Evolutionary conservation across 306 rosid species (phyloP), one percentile per base, ranked within the genome.

Genomic region (Pyrus betulifolia): DNA sequence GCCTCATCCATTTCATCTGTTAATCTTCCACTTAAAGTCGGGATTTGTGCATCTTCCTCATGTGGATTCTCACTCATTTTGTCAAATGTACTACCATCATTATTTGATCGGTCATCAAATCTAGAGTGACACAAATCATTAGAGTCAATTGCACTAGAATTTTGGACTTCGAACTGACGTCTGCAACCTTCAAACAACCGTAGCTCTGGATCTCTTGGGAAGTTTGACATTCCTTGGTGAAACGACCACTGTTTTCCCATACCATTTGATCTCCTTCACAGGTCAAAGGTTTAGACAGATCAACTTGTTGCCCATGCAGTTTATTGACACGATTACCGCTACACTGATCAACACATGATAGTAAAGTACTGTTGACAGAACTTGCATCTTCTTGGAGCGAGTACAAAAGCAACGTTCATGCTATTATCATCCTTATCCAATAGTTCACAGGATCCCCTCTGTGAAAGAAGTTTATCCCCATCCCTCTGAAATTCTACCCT

Each of bases 261-360:
- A 76, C 73, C 81, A 72, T 76, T 72, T 35, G 76, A 78, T 69
- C 79, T 75, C 78, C 75, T 49, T 54, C 72, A 72, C 79, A 73
- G 51, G 55, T 7, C 10, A 64, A 69, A 54, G 75, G 76, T 76
- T 65, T 76, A 68, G 55, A 67, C 49, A 80, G 65, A 72, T 82
- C 86, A 75, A 71, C 82, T 82, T 74, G 86, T 69, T 78, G 82
- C 67, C 65, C 63, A 55, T 55, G 42, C 79, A 71, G 78, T 60
- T 67, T 82, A 67, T 31, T 49, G 58, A 31, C 72, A 69, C 71
- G 60, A 60, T 45, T 67, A 38, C 73, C 52, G 38, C 76, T 83
- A 74, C 68, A 77, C 77, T 58, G 72, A 70, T 81, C 78, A 65
- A 23, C 65, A 40, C 62, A 69, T 65, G 28, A 72, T 70, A 33